Evolutionary conservation across 176 grass and related monocot species (phyloP).

Genomic region (Avena eriantha): DNA sequence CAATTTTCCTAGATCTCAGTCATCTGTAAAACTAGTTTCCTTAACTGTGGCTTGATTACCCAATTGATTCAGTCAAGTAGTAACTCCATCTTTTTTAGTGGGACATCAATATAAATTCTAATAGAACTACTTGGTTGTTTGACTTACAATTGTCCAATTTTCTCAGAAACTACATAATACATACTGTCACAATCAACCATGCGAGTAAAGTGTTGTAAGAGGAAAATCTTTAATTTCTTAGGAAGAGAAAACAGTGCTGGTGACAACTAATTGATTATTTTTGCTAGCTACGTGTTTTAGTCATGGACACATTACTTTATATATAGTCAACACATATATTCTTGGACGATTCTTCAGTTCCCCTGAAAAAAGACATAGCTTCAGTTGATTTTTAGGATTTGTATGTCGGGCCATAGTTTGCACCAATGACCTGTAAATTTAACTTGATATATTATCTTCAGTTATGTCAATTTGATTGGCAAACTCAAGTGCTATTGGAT

Average conservation of each 20-base stretch:
- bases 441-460: neutral
- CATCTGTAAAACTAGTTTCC: conserved; percentile 6
- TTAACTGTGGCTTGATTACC: neutral
- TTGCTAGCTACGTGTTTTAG: neutral
- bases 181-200: neutral
- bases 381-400: neutral
- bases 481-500: neutral
- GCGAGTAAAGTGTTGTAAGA: neutral
- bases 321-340: neutral
- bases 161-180: neutral
- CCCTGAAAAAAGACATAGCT: neutral
- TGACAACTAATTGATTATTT: neutral
- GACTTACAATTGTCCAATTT: neutral
- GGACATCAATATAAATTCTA: neutral
- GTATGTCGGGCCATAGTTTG: neutral
- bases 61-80: neutral
- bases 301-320: neutral
- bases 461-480: neutral
- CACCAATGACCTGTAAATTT: neutral
- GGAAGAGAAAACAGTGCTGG: neutral
- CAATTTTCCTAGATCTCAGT: neutral
- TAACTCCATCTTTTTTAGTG: neutral
- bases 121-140: neutral
- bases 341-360: neutral
- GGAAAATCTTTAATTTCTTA: neutral